Evolutionary conservation across 2,329 filamentous ascomycete genomes (phyloP).

Genomic region (Penicillium italicum): DNA sequence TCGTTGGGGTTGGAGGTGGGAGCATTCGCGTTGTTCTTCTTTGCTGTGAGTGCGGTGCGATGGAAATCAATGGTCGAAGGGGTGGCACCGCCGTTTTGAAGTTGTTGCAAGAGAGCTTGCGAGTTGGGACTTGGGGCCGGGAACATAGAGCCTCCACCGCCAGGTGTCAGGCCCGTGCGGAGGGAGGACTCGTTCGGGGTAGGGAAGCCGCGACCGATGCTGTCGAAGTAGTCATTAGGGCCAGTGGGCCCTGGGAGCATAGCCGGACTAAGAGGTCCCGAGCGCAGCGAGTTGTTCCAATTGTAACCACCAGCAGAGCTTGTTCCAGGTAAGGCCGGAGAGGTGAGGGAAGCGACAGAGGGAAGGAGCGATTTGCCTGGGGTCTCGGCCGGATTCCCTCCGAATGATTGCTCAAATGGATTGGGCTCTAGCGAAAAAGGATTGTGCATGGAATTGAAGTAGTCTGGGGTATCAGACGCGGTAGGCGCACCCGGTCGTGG

Average conservation of each 20-base stretch:
- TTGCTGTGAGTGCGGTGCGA: slow-evolving; percentile 79
- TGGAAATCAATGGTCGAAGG: slow-evolving; percentile 93
- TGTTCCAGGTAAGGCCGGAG: slow-evolving; percentile 75
- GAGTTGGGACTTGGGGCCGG: slow-evolving; percentile 84
- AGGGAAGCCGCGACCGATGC: slow-evolving; percentile 77
- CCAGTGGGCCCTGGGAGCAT: slow-evolving; percentile 83
- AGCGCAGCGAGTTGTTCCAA: slow-evolving; percentile 84
- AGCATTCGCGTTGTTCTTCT: slow-evolving; percentile 50
- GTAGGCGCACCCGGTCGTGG: slow-evolving; percentile 56
- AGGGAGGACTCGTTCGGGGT: slow-evolving; percentile 96
- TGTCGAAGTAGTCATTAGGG: slow-evolving; percentile 83
- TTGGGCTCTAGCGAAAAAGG: slow-evolving; percentile 72
- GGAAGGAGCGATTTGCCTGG: slow-evolving; percentile 79
- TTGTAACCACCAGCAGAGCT: slow-evolving; percentile 67
- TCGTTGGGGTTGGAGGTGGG: slow-evolving; percentile 43
- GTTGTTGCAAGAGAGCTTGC: slow-evolving; percentile 73
- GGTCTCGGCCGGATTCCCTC: slow-evolving; percentile 63
- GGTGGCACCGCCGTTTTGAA: slow-evolving; percentile 78
- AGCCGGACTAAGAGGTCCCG: slow-evolving; percentile 89
- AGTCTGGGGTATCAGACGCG: slow-evolving; percentile 60
- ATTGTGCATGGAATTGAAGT: slow-evolving; percentile 61
- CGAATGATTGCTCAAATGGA: slow-evolving; percentile 95
- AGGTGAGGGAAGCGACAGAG: slow-evolving; percentile 84
- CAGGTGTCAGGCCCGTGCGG: slow-evolving; percentile 85
- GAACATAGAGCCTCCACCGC: slow-evolving; percentile 96